These are phyloP conservation scores for Blumeriella jaapii DNA, from an alignment of 2,329 filamentous ascomycete species.

Conservation along the genomic window DNA sequence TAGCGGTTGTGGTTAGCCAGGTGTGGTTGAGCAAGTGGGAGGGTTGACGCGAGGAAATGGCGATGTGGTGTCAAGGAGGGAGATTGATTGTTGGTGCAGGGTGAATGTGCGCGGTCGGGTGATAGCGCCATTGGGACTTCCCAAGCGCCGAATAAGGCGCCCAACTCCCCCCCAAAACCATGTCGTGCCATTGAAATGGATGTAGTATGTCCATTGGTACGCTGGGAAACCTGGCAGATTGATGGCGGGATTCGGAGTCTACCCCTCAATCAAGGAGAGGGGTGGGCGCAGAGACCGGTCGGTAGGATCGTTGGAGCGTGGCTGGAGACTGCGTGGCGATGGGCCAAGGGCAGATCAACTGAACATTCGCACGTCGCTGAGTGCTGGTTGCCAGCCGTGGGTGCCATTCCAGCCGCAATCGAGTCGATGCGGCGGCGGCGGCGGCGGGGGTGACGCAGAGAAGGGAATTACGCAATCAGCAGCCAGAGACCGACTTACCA, in stretches of 20 bases:
- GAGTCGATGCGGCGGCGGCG: too few relatives aligned
- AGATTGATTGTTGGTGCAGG: neutral
- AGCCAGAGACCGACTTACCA: constrained; percentile 21
- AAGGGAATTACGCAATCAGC: constrained; percentile 24
- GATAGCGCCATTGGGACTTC: constrained; percentile 2
- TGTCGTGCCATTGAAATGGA: neutral
- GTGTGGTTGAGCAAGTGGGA: neutral
- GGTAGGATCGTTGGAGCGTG: too few relatives aligned
- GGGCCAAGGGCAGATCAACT: constrained; percentile 5
- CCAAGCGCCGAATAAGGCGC: neutral
- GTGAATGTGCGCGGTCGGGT: constrained; percentile 5
- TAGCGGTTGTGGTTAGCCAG: constrained; percentile 2
- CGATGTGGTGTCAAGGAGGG: neutral
- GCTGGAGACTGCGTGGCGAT: neutral
- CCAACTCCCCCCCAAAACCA: neutral
- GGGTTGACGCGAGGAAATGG: too few relatives aligned
- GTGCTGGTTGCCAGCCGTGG: too few relatives aligned
- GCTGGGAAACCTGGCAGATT: constrained; percentile 1
- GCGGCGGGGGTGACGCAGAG: constrained; percentile 8
- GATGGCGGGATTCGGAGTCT: constrained; percentile 11
- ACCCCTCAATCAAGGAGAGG: constrained; percentile 23
- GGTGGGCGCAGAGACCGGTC: constrained; percentile 16
- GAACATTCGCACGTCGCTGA: too few relatives aligned
- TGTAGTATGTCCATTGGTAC: neutral
- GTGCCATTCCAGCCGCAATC: too few relatives aligned